Conservation (phyloP, 2,329 filamentous ascomycete species). For the Paraphoma sp. region DNA sequence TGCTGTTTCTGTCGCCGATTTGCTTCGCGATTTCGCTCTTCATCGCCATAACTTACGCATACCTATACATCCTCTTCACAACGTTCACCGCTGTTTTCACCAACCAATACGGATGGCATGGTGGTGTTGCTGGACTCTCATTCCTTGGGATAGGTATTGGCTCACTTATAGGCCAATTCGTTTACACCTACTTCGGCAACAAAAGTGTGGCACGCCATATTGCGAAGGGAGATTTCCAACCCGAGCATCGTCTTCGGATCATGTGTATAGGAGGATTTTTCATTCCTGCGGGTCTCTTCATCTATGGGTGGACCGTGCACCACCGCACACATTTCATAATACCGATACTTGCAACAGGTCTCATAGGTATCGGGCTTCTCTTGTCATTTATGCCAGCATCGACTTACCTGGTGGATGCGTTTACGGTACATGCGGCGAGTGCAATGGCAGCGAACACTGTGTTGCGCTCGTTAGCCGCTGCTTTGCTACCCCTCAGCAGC, state of each 20-base stretch:
- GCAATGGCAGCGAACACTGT: slow-evolving; percentile 53
- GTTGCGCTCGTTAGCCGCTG: slow-evolving; percentile 46
- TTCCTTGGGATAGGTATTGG: slow-evolving; percentile 53
- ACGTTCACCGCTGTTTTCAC: slow-evolving; percentile 54
- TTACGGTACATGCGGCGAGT: slow-evolving; percentile 50
- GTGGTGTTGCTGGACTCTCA: slow-evolving; percentile 48
- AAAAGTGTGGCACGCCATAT: slow-evolving; percentile 38
- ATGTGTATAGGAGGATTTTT: slow-evolving; percentile 43
- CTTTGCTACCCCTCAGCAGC: slow-evolving; percentile 49
- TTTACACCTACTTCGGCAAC: slow-evolving; percentile 42
- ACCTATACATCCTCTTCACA: slow-evolving; percentile 55
- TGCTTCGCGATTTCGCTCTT: slow-evolving; percentile 46
- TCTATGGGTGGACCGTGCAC: slow-evolving; percentile 48
- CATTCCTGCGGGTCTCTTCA: slow-evolving; percentile 45
- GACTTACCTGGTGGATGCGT: slow-evolving; percentile 52
- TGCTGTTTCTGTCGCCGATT: slow-evolving; percentile 46
- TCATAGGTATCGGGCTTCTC: slow-evolving; percentile 45
- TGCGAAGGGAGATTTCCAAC: slow-evolving; percentile 37
- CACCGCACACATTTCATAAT: slow-evolving; percentile 45
- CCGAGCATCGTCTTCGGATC: slow-evolving; percentile 44
- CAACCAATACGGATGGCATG: slow-evolving; percentile 49
- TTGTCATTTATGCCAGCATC: slow-evolving; percentile 48
- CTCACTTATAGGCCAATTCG: slow-evolving; percentile 44
- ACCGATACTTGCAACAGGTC: slow-evolving; percentile 40
- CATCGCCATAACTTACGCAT: slow-evolving; percentile 48